Base-by-base conservation (phyloP, 352 stramenopile species). In the Globisporangium rhizosaccharum region DNA sequence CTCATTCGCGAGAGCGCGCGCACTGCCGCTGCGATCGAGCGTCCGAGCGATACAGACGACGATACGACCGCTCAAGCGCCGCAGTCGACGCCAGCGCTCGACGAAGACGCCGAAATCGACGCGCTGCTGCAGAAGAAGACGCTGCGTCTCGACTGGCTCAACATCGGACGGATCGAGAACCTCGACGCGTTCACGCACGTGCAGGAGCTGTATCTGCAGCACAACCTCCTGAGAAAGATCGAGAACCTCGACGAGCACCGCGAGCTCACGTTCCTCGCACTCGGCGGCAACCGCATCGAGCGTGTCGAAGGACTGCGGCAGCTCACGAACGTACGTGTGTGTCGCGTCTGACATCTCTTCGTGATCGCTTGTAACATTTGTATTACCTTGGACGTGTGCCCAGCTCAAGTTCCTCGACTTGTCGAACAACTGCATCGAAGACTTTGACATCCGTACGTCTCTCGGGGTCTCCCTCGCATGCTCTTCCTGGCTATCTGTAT, bases 351-450 rank as follows among this genome's bases (percentile, higher is more conserved):
- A n/a, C 9, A n/a, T 64, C 11, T 48, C 1, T 28, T 44, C 28
- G 6, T 33, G 10, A 1, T 39, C 39, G 23, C 9, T 12, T 42
- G 6, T 42, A 8, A 48, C 54, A 45, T 57, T n/a, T 64, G 20
- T 20, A 1, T 28, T 56, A 6, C 26, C 2, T 61, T 9, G 9
- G 7, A 69, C 18, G 17, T 56, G 12, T 36, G 51, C 11, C 20
- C 42, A 92, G 79, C 73, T 92, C 51, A 85, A 87, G 54, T 87
- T 90, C 50, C 56, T 92, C 14, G 82, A 92, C 57, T 49, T 92
- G 23, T 89, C 80, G 1, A 82, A 87, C 73, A 92, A 92, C 46
- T 68, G 67, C 42, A 88, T 90, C 23, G 70, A 86, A 17, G 67
- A 84, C n/a, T 72, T 92, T 55, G 68, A 88, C 36, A 65, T 87